Evolutionary conservation across 345 rosid genomes (phyloP), one percentile per base, ranked within the genome.

Genomic region (Citrus medica): DNA sequence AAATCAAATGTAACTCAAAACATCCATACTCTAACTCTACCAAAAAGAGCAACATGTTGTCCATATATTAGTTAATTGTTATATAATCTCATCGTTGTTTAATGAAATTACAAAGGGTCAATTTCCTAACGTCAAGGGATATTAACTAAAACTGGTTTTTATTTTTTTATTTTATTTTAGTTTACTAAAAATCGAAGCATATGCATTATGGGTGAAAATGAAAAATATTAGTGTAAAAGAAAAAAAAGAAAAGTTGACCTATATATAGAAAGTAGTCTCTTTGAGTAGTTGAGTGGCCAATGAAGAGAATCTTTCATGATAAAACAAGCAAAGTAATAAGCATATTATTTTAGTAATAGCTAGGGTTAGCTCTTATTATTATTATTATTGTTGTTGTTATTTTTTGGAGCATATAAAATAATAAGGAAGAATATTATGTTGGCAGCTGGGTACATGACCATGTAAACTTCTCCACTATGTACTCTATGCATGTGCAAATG

Each of bases 401-500:
- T 35, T 35, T 56, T 40, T 25, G 35, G 38, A 19, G 19, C 3
- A 58, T 28, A 71, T 55, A 72, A 10, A 72, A 55, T 69, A 51
- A 51, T 64, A 53, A 35, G 68, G 69, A 55, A 19, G 66, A 82
- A 60, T 59, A 46, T 46, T 46, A 13, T 22, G 63, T 71, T 55
- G 16, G 76, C 58, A 79, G 70, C 30, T 28, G 30, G 73, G 70
- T 71, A 66, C 40, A 75, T 71, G 82, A 78, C 65, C 69, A 75
- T 70, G 74, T 48, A 76, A 83, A 75, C 40, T 10, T 33, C 56
- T 74, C 70, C 69, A 69, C 78, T 71, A 69, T 19, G 22, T n/a
- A n/a, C 1, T 19, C 25, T 22, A 7, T 8, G 28, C 85, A 82
- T 83, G 86, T 76, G 84, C 80, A 38, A 66, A 73, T 76, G 76